These are phyloP conservation scores for Selaginella tamariscina DNA, from an alignment of 75 land plant genomes.

Conservation along the genomic window DNA sequence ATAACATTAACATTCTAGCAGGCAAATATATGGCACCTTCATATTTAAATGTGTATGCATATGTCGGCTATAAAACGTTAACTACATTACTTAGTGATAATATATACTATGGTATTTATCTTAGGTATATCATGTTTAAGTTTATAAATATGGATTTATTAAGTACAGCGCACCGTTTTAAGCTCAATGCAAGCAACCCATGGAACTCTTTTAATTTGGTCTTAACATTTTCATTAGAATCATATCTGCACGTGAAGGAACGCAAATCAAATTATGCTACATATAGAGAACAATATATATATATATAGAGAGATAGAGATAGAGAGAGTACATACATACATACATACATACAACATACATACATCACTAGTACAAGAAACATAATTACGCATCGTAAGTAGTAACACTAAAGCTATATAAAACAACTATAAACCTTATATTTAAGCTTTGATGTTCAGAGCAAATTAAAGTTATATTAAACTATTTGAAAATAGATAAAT, in stretches of 20 bases:
- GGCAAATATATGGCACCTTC: no score
- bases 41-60: no score
- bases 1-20: no score
- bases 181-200: not conserved
- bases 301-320: not conserved
- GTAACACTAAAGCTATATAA: no score
- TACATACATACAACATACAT: no score
- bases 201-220: not conserved
- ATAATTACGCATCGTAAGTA: no score
- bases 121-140: not conserved
- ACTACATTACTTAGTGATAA: not conserved
- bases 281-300: not conserved
- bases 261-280: not conserved
- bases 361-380: no score
- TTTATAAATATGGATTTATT: not conserved
- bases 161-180: not conserved
- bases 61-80: no score
- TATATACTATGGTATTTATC: not conserved
- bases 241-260: not conserved
- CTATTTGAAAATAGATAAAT: no score
- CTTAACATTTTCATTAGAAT: not conserved
- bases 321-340: not conserved
- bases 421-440: no score
- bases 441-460: no score
- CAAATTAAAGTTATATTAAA: no score